A percentile compares a stretch with the other conserved stretches of the same genome.
phyloP scores from a whole-genome alignment of 257 asterid genomes.

The Solanum chmielewskii region DNA sequence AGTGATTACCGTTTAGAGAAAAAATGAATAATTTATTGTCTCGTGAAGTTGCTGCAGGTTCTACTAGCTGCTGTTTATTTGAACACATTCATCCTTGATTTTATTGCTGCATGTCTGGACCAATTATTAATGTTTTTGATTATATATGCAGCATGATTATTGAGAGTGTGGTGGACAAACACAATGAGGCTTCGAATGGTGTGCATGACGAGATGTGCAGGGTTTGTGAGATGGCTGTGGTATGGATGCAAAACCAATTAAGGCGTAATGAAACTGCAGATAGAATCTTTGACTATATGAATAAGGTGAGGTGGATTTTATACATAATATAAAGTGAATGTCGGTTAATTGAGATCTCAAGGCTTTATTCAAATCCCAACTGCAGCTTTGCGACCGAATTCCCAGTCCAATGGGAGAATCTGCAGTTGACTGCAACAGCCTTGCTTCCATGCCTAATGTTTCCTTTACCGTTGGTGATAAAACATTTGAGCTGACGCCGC shows the following conservation, averaged over 20 bases:
- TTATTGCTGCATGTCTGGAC: not conserved
- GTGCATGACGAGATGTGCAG: slow-evolving; percentile 43
- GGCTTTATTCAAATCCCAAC: not conserved
- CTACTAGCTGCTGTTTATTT: not conserved
- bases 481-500: slow-evolving; percentile 52
- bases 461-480: slow-evolving; percentile 57
- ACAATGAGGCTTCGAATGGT: slow-evolving; percentile 17
- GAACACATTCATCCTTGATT: not conserved
- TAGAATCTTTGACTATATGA: slow-evolving; percentile 53
- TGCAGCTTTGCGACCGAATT: slow-evolving; percentile 70
- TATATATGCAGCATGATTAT: slow-evolving; percentile 44
- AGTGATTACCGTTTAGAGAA: not conserved
- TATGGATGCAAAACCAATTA: slow-evolving; percentile 77
- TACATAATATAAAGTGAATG: not conserved
- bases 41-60: not conserved
- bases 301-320: slow-evolving; percentile 32
- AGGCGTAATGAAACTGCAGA: slow-evolving; percentile 51
- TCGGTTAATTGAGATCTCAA: not conserved
- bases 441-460: slow-evolving; percentile 59
- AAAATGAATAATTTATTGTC: not conserved
- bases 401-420: slow-evolving; percentile 95
- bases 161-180: slow-evolving; percentile 72
- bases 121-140: not conserved
- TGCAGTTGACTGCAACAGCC: slow-evolving; percentile 48
- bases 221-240: slow-evolving; percentile 82